Percentiles rank a stretch among this genome's conserved stretches.
phyloP scores from a whole-genome alignment of 345 rosid genomes.

The Eutrema heterophyllum region DNA sequence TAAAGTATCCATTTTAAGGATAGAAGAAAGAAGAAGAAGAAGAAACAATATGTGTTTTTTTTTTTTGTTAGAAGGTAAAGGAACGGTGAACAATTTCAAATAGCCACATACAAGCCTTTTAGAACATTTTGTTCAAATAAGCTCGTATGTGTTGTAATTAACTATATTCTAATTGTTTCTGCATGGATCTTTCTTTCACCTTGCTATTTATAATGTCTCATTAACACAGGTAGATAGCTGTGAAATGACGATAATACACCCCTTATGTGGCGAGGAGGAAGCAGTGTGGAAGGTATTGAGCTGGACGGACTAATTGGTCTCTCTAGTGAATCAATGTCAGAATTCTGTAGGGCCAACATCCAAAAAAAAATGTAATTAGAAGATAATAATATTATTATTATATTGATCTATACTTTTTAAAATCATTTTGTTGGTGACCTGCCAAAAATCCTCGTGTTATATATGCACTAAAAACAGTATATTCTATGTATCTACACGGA shows the following conservation, averaged over 20 bases:
- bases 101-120: too few relatives aligned
- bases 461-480: neutral
- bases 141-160: neutral
- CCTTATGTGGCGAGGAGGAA: neutral
- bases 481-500: neutral
- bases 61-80: too few relatives aligned
- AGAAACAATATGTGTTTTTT: neutral
- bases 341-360: neutral
- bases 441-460: conserved; percentile 31
- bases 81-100: too few relatives aligned
- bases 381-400: neutral
- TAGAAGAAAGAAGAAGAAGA: neutral
- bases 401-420: neutral
- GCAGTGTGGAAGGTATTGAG: conserved; percentile 4
- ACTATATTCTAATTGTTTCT: neutral
- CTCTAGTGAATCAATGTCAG: conserved; percentile 4
- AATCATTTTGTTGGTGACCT: conserved; percentile 29
- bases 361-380: neutral
- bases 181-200: conserved; percentile 8
- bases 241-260: neutral
- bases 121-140: too few relatives aligned
- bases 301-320: conserved; percentile 10
- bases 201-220: conserved; percentile 19
- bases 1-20: conserved; percentile 17
- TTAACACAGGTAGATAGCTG: neutral